Conservation (phyloP, 129 eudicot genomes). For the Ambrosia trifida region DNA sequence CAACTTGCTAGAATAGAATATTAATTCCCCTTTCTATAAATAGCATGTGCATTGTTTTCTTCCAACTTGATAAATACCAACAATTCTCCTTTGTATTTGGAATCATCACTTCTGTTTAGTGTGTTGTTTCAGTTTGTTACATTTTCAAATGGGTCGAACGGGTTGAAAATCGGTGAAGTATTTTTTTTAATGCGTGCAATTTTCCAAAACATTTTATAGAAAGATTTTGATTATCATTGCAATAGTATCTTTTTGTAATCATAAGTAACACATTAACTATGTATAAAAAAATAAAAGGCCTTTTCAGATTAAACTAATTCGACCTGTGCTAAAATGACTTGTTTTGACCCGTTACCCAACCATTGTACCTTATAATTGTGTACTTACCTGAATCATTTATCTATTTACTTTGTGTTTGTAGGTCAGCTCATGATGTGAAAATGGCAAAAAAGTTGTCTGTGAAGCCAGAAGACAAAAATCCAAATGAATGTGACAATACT, state of each 20-base stretch:
- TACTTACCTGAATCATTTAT: constrained; percentile 7
- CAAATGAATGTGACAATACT: constrained; percentile 65
- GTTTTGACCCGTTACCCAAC: neutral
- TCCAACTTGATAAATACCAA: too few species aligned
- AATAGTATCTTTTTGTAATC: neutral
- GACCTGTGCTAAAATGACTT: neutral
- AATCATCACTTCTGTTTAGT: too few species aligned
- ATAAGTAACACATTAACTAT: neutral
- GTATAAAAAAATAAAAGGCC: neutral
- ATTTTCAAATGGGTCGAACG: constrained; percentile 6
- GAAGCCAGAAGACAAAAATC: constrained; percentile 71
- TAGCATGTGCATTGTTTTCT: too few species aligned
- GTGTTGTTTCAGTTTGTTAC: neutral
- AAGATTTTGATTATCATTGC: neutral
- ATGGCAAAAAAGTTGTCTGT: constrained; percentile 70
- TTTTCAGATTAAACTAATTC: neutral
- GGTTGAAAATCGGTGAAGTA: neutral
- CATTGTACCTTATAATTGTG: constrained; percentile 9
- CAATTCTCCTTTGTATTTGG: too few species aligned
- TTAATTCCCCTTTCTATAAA: too few species aligned
- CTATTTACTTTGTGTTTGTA: constrained; percentile 32
- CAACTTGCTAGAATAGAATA: too few species aligned
- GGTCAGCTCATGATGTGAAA: constrained; percentile 89
- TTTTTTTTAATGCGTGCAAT: neutral
- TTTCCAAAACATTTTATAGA: neutral